phyloP scores from a whole-genome alignment of 2,329 filamentous ascomycete genomes.

The Teratosphaeria epicoccoides region DNA sequence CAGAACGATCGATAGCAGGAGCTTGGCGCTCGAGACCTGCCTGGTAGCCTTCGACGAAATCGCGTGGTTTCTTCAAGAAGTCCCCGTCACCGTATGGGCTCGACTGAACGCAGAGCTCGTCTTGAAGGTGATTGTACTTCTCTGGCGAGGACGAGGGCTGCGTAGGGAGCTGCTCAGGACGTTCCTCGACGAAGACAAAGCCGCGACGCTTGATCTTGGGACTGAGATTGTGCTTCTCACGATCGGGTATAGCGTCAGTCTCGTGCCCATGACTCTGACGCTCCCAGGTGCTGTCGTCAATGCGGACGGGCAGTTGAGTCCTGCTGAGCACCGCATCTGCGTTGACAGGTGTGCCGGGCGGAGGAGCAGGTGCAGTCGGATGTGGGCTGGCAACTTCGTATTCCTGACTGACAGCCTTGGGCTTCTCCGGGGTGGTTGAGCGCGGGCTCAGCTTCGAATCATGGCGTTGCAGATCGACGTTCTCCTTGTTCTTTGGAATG shows the following conservation, averaged over 20 bases:
- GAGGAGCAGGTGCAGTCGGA: slow-evolving; percentile 12
- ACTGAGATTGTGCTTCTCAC: slow-evolving; percentile 11
- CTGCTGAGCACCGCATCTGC: slow-evolving; percentile 5
- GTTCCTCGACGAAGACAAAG: slow-evolving; percentile 19
- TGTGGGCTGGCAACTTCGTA: slow-evolving; percentile 18
- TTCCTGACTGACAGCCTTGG: slow-evolving; percentile 25
- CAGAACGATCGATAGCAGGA: slow-evolving; percentile 16
- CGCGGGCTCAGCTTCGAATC: slow-evolving; percentile 17
- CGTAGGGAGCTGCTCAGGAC: slow-evolving; percentile 9
- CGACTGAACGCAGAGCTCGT: slow-evolving; percentile 6
- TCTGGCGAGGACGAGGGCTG: slow-evolving; percentile 11
- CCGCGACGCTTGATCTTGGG: slow-evolving; percentile 14
- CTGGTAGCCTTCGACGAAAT: slow-evolving; percentile 24
- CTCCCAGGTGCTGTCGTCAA: slow-evolving; percentile 1
- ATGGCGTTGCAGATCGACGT: slow-evolving; percentile 5
- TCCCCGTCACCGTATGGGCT: slow-evolving; percentile 11
- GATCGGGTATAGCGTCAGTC: slow-evolving; percentile 6
- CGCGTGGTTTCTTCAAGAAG: slow-evolving; percentile 17
- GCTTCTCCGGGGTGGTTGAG: slow-evolving; percentile 31
- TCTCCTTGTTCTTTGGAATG: slow-evolving; percentile 15
- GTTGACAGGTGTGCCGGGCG: slow-evolving; percentile 20
- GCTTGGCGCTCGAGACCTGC: slow-evolving; percentile 22
- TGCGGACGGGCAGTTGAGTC: neutral
- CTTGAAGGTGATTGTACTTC: slow-evolving; percentile 5
- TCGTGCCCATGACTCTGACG: neutral